These are phyloP conservation scores for Choanephora cucurbitarum DNA, from an alignment of 371 early-diverging fungal species.

Conservation along the genomic window DNA sequence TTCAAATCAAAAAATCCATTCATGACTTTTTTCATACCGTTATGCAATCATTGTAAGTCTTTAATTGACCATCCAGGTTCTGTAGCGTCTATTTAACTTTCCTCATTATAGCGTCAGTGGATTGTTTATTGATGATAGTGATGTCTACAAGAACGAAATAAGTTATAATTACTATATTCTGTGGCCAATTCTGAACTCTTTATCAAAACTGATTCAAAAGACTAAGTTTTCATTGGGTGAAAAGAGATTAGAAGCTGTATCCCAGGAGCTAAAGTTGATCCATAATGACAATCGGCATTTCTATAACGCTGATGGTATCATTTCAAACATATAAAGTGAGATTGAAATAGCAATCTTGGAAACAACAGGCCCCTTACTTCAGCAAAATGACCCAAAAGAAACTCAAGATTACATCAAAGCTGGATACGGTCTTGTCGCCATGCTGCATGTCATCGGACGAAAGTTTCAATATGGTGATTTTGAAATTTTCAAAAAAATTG, in stretches of 20 bases:
- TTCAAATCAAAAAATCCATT: constrained; percentile 19
- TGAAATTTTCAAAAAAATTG: constrained; percentile 28
- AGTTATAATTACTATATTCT: constrained; percentile 20
- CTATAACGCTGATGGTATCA: constrained; percentile 27
- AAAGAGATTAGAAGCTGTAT: constrained; percentile 26
- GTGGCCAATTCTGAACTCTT: constrained; percentile 24
- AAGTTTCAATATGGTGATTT: constrained; percentile 18
- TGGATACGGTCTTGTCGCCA: constrained; percentile 23
- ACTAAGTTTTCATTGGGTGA: constrained; percentile 27
- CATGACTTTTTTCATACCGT: constrained; percentile 22
- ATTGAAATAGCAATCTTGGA: constrained; percentile 25
- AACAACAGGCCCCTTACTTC: constrained; percentile 22
- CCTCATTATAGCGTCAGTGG: constrained; percentile 21
- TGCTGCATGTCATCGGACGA: constrained; percentile 21
- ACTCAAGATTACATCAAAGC: constrained; percentile 26
- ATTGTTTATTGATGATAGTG: constrained; percentile 23
- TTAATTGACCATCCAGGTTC: constrained; percentile 15
- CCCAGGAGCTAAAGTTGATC: constrained; percentile 24
- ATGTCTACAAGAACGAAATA: constrained; percentile 20
- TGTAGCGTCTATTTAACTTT: constrained; percentile 18
- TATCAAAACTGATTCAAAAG: constrained; percentile 25
- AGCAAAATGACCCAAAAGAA: constrained; percentile 21
- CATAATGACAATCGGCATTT: constrained; percentile 20
- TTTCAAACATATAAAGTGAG: constrained; percentile 16
- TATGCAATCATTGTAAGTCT: constrained; percentile 20